A percentile compares a stretch with the other conserved stretches of the same genome.
Evolutionary conservation across 768 basidiomycete genomes (phyloP).

Genomic region (Sistotremastrum suecicum): DNA sequence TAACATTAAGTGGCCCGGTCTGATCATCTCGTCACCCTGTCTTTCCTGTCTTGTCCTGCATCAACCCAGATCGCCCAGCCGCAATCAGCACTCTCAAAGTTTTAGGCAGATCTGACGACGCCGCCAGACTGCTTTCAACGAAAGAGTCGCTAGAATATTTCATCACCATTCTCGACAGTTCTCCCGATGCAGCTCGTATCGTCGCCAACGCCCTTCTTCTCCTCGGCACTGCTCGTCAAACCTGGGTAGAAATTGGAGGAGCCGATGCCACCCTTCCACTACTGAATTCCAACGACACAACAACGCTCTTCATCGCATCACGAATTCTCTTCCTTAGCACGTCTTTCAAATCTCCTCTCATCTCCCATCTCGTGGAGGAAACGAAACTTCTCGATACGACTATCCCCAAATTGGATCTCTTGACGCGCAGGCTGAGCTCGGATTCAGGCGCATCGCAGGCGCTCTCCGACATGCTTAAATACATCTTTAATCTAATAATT

Average conservation of each 20-base stretch:
- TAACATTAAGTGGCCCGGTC: too few relatives aligned
- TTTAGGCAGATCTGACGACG: too few relatives aligned
- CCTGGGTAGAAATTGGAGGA: slow-evolving; percentile 52
- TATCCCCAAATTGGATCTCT: slow-evolving; percentile 44
- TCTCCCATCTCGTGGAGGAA: slow-evolving; percentile 50
- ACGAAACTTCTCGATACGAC: slow-evolving; percentile 49
- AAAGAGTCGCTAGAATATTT: too few relatives aligned
- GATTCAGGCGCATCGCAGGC: slow-evolving; percentile 53
- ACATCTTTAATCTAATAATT: slow-evolving; percentile 65
- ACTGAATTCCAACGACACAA: slow-evolving; percentile 47
- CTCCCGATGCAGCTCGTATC: not conserved
- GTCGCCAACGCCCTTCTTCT: slow-evolving; percentile 72
- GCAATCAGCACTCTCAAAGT: too few relatives aligned
- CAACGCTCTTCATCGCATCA: slow-evolving; percentile 59
- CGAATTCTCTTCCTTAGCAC: slow-evolving; percentile 68
- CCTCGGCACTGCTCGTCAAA: slow-evolving; percentile 43
- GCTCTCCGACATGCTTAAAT: slow-evolving; percentile 71
- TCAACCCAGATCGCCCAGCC: too few relatives aligned
- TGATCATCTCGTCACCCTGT: too few relatives aligned
- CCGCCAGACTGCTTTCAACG: too few relatives aligned
- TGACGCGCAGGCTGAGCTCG: slow-evolving; percentile 32
- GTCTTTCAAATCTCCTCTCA: slow-evolving; percentile 32
- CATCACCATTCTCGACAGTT: too few relatives aligned
- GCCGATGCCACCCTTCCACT: slow-evolving; percentile 24
- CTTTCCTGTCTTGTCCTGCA: too few relatives aligned